phyloP scores from a whole-genome alignment of 2,329 filamentous ascomycete species.

The Parascedosporium putredinis region DNA sequence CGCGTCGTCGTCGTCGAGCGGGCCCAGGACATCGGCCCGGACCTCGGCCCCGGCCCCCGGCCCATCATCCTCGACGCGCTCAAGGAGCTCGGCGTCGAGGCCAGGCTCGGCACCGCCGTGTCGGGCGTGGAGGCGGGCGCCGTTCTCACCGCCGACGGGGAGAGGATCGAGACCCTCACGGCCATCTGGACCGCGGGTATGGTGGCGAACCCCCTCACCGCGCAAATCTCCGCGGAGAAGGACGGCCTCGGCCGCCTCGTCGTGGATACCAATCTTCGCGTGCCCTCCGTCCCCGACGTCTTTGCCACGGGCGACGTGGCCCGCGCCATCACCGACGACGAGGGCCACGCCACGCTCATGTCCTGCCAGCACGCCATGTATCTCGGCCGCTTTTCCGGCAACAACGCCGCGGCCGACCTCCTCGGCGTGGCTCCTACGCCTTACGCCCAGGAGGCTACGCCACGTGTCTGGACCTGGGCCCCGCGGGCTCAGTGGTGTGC shows the following conservation, averaged over 20 bases:
- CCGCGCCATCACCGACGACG: conserved; percentile 14
- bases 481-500: conserved; percentile 18
- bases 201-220: conserved; percentile 20
- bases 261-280: conserved; percentile 20
- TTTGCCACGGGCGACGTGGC: conserved; percentile 26
- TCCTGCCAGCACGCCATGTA: conserved; percentile 27
- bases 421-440: conserved; percentile 15
- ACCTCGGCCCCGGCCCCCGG: conserved; percentile 22
- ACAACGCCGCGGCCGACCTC: conserved; percentile 24
- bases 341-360: conserved; percentile 22
- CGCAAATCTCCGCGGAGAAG: conserved; percentile 20
- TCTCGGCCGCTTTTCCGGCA: conserved; percentile 22
- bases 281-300: conserved; percentile 13
- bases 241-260: conserved; percentile 19
- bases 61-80: conserved; percentile 22
- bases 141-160: conserved; percentile 18
- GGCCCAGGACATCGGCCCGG: conserved; percentile 19
- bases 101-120: conserved; percentile 19
- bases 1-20: conserved; percentile 20
- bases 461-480: conserved; percentile 26
- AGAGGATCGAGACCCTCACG: conserved; percentile 22
- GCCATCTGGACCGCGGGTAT: conserved; percentile 27
- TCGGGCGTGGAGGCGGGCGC: conserved; percentile 15
- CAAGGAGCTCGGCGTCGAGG: conserved; percentile 17
- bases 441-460: conserved; percentile 22